These are phyloP conservation scores for Aureobasidium zeae DNA, from an alignment of 2,329 filamentous ascomycete species.

Conservation along the genomic window DNA sequence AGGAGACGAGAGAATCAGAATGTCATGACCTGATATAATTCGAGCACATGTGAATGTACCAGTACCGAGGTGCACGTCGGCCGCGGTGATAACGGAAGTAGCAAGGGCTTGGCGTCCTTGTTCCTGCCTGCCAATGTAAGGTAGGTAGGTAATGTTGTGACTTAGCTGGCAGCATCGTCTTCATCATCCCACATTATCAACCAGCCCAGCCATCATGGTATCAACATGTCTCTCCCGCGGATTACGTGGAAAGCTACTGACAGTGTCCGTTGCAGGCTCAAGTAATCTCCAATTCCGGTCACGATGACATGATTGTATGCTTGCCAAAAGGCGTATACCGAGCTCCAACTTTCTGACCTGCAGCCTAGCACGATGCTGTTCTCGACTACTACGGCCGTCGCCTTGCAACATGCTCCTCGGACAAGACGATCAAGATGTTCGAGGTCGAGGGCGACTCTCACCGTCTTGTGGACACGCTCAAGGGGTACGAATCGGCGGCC, in stretches of 20 bases:
- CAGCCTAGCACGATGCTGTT: conserved; percentile 83
- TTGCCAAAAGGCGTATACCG: conserved; percentile 14
- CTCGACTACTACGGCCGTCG: conserved; percentile 97
- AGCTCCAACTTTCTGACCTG: conserved; percentile 10
- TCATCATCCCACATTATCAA: conserved; percentile 13
- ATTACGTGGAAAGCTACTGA: conserved; percentile 7
- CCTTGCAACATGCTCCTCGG: conserved; percentile 92
- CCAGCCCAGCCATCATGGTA: conserved; percentile 17
- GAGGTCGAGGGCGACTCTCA: conserved; percentile 93
- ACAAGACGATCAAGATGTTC: conserved; percentile 99
- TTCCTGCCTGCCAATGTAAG: not conserved
- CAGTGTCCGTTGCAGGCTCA: conserved; percentile 47
- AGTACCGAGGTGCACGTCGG: conserved; percentile 8
- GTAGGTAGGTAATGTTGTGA: not conserved
- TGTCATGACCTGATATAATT: not conserved
- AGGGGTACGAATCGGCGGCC: conserved; percentile 55
- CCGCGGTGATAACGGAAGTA: conserved; percentile 9
- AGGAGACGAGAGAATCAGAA: no score
- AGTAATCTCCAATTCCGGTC: conserved; percentile 74
- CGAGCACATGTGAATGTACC: conserved; percentile 5
- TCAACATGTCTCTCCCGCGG: not conserved
- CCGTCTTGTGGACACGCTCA: conserved; percentile 81
- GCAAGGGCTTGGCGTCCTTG: not conserved
- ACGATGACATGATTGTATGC: conserved; percentile 99
- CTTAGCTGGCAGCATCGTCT: conserved; percentile 11